Evolutionary conservation across 2,329 filamentous ascomycete species (phyloP).

Genomic region (Penicillium sp.): DNA sequence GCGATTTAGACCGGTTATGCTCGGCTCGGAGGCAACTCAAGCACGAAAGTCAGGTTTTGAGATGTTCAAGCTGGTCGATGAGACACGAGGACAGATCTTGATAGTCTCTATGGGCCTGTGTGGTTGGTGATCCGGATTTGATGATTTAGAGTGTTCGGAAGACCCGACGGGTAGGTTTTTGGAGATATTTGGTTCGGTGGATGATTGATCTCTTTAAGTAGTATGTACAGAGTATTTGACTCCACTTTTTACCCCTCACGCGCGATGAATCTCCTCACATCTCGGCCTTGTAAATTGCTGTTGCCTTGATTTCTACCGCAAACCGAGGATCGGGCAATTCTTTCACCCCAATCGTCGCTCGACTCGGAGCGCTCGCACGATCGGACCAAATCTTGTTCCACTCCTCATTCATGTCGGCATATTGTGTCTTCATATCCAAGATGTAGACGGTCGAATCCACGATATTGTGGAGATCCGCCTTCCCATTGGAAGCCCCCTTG

Average conservation of each 20-base stretch:
- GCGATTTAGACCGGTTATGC: not conserved
- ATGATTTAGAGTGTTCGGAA: not conserved
- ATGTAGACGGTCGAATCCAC: slow-evolving; percentile 51
- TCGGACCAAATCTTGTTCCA: slow-evolving; percentile 54
- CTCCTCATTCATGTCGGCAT: slow-evolving; percentile 55
- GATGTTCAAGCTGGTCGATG: not conserved
- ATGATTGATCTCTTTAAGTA: not conserved
- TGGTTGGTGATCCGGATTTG: not conserved
- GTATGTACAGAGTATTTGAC: not conserved
- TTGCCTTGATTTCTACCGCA: slow-evolving; percentile 20
- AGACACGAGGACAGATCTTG: not conserved
- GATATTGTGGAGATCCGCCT: slow-evolving; percentile 40
- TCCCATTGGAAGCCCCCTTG: not conserved
- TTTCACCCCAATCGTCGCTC: slow-evolving; percentile 25
- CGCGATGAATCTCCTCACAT: not conserved
- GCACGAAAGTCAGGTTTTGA: not conserved
- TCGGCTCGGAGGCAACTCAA: too few species aligned
- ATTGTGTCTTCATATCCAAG: slow-evolving; percentile 51
- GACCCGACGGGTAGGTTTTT: not conserved
- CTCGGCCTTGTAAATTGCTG: slow-evolving; percentile 19
- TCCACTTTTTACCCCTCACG: slow-evolving; percentile 8
- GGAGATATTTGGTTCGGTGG: not conserved
- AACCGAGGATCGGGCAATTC: slow-evolving; percentile 12
- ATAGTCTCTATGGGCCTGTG: not conserved
- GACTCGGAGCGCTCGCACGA: slow-evolving; percentile 42